A percentile compares a stretch with the other conserved stretches of the same genome.
Evolutionary conservation across 768 basidiomycete genomes (phyloP).

Genomic region (Suillus subalutaceus): DNA sequence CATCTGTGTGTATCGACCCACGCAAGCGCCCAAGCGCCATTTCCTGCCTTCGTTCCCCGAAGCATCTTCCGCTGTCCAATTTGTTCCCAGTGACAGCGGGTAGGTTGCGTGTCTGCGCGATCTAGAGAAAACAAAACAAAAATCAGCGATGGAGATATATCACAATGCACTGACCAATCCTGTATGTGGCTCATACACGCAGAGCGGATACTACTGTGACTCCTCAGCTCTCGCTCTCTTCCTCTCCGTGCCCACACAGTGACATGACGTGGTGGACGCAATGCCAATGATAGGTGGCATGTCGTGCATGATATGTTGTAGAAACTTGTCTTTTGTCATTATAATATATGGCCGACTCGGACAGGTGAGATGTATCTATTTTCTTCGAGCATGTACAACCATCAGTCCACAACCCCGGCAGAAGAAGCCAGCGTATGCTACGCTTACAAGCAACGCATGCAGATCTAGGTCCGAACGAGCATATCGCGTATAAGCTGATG

Average conservation of each 20-base stretch:
- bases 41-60: slow-evolving; percentile 75
- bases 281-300: no score
- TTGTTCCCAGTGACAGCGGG: slow-evolving; percentile 61
- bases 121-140: slow-evolving; percentile 44
- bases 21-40: slow-evolving; percentile 79
- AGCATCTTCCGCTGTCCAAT: slow-evolving; percentile 55
- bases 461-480: no score
- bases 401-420: no score
- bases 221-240: slow-evolving; percentile 34
- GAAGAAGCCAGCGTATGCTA: no score
- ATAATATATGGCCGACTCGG: no score
- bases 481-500: no score
- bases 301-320: no score
- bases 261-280: no score
- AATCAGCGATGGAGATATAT: slow-evolving; percentile 27
- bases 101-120: slow-evolving; percentile 79
- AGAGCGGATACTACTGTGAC: slow-evolving; percentile 51
- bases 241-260: slow-evolving; percentile 24
- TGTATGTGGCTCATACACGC: slow-evolving; percentile 83
- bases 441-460: no score
- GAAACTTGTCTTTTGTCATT: no score
- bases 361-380: no score
- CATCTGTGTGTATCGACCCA: slow-evolving; percentile 62
- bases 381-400: no score
- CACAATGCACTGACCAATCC: slow-evolving; percentile 76